These are phyloP conservation scores for Leccinum rimulosum DNA, from an alignment of 768 basidiomycete species.

Conservation along the genomic window DNA sequence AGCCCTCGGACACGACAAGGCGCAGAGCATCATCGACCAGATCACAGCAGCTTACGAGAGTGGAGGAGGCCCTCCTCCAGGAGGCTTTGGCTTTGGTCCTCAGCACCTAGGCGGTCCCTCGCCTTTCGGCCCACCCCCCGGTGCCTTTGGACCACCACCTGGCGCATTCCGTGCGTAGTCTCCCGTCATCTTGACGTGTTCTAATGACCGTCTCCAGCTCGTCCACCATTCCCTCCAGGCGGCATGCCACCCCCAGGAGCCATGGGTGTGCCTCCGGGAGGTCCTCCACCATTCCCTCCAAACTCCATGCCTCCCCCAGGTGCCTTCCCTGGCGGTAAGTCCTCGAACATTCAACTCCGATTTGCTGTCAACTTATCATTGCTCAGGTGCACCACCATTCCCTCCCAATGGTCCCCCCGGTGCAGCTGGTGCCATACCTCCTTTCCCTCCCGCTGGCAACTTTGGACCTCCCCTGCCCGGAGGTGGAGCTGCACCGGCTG, in stretches of 20 bases:
- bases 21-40: constrained; percentile 97
- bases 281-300: constrained; percentile 75
- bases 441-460: constrained; percentile 32
- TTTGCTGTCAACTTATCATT: constrained; percentile 4
- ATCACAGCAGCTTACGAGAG: constrained; percentile 93
- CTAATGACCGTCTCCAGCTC: constrained; percentile 37
- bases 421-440: constrained; percentile 27
- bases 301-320: constrained; percentile 48
- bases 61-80: constrained; percentile 81
- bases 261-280: constrained; percentile 54
- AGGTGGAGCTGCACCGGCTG: constrained; percentile 40
- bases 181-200: background rate
- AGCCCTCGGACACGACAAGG: constrained; percentile 94
- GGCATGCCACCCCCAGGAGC: constrained; percentile 43
- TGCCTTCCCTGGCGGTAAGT: constrained; percentile 49
- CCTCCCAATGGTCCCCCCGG: constrained; percentile 42
- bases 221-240: constrained; percentile 72
- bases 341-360: background rate
- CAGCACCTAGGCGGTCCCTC: constrained; percentile 65
- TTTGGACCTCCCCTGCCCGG: constrained; percentile 39
- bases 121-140: constrained; percentile 54
- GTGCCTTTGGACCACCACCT: constrained; percentile 37
- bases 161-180: constrained; percentile 17
- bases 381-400: constrained; percentile 47
- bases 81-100: constrained; percentile 84